Percentiles rank a stretch among this genome's conserved stretches.
These are phyloP conservation scores for Botryosphaeria dothidea DNA, from an alignment of 2,329 filamentous ascomycete genomes.

Conservation along the genomic window DNA sequence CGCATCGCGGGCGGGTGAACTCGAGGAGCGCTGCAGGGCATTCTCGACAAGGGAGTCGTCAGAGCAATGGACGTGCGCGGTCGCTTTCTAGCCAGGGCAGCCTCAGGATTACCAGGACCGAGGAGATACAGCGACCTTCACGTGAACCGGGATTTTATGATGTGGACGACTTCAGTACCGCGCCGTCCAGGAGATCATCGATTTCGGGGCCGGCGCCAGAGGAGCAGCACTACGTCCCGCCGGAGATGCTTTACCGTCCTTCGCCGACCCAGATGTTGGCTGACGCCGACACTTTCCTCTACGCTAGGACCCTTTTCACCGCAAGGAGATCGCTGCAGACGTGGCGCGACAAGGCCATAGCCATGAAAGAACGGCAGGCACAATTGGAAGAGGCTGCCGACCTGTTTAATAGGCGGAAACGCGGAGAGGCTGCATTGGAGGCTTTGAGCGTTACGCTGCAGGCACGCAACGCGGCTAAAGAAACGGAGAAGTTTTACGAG, in stretches of 20 bases:
- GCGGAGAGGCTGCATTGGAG: slow-evolving; percentile 20
- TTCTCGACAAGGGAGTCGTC: neutral
- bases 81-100: slow-evolving; percentile 41
- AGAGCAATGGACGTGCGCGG: slow-evolving; percentile 24
- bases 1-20: slow-evolving; percentile 9
- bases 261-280: slow-evolving; percentile 53
- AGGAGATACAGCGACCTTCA: slow-evolving; percentile 1
- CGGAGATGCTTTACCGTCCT: slow-evolving; percentile 46
- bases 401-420: slow-evolving; percentile 15
- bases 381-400: slow-evolving; percentile 29
- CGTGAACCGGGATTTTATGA: slow-evolving; percentile 13
- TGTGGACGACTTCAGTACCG: slow-evolving; percentile 1
- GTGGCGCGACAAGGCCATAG: slow-evolving; percentile 42
- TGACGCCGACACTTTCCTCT: slow-evolving; percentile 50
- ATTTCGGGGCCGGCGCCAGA: slow-evolving; percentile 1
- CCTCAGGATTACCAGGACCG: slow-evolving; percentile 32
- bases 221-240: slow-evolving; percentile 26
- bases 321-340: slow-evolving; percentile 41
- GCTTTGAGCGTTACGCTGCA: slow-evolving; percentile 2
- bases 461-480: neutral
- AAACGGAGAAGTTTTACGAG: slow-evolving; percentile 46
- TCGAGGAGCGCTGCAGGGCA: neutral
- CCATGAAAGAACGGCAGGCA: slow-evolving; percentile 28
- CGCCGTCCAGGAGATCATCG: slow-evolving; percentile 8
- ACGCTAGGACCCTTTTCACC: slow-evolving; percentile 33